Conservation (phyloP, 495 filamentous ascomycete species). For the Schizothecium vesticola region DNA sequence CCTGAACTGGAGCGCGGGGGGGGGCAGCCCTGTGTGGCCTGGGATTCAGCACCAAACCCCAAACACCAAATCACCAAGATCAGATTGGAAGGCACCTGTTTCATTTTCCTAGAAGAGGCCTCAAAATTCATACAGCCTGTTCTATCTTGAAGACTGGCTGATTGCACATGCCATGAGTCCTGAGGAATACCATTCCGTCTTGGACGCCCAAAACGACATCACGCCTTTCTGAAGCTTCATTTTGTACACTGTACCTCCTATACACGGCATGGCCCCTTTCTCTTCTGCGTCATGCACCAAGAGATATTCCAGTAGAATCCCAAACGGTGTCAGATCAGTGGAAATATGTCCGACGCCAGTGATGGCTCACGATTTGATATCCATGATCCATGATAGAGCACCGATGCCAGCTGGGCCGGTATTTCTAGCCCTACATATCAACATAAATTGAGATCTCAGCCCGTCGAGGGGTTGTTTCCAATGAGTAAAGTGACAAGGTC, state of each 20-base stretch:
- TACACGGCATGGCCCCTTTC: background rate
- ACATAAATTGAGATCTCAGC: background rate
- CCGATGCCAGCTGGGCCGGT: background rate
- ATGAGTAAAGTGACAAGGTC: background rate
- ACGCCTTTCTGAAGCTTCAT: background rate
- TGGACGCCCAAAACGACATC: background rate
- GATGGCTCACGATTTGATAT: background rate
- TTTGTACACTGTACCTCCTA: background rate
- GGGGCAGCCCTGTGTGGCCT: background rate
- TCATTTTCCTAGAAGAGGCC: background rate
- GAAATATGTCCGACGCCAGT: background rate
- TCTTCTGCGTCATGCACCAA: background rate
- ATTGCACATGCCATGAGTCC: background rate
- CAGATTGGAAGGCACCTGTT: background rate
- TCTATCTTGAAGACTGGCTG: background rate
- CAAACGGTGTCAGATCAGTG: background rate
- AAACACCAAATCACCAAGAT: background rate
- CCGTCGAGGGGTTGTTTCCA: background rate
- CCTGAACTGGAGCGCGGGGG: background rate
- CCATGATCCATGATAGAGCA: background rate
- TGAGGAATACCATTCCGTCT: background rate
- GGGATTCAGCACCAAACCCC: background rate
- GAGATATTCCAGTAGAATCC: background rate
- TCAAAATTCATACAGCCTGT: background rate
- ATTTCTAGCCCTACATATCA: background rate